Evolutionary conservation across 768 basidiomycete genomes (phyloP).

Genomic region (Heimioporus sp.): DNA sequence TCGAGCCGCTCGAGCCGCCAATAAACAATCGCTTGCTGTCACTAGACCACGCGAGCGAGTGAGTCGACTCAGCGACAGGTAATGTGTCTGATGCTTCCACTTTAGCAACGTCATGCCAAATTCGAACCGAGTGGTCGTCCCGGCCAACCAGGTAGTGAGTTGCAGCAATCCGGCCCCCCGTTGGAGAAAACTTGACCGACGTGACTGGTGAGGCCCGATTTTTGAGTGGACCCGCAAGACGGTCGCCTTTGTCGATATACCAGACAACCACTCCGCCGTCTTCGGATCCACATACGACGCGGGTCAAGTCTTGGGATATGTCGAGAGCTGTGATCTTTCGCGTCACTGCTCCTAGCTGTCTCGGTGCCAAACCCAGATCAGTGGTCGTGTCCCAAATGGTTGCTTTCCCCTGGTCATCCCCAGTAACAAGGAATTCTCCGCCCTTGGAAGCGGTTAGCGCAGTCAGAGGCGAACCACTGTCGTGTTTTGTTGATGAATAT

Average conservation of each 20-base stretch:
- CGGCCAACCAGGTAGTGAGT: neutral
- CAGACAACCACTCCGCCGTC: constrained; percentile 6
- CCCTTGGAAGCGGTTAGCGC: constrained; percentile 4
- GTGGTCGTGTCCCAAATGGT: constrained; percentile 1
- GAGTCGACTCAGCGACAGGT: neutral
- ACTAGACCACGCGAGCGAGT: constrained; percentile 16
- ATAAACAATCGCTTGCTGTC: constrained; percentile 15
- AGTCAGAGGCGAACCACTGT: neutral
- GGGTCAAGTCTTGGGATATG: constrained; percentile 3
- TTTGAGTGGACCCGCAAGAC: constrained; percentile 1
- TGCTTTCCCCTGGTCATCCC: constrained; percentile 4
- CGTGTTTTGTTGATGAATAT: neutral
- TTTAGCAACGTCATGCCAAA: constrained; percentile 15
- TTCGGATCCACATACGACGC: constrained; percentile 3
- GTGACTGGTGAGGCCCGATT: constrained; percentile 3
- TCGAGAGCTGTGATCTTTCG: constrained; percentile 7
- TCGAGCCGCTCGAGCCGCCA: constrained; percentile 7
- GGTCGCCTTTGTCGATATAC: neutral
- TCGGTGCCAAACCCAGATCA: neutral
- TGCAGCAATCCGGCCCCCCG: constrained; percentile 9
- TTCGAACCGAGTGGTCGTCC: neutral
- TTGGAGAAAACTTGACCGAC: constrained; percentile 17
- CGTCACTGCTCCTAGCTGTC: neutral
- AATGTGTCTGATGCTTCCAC: neutral
- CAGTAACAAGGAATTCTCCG: constrained; percentile 9